Conservation (phyloP, 352 stramenopile species). For the Globisporangium paddicum region DNA sequence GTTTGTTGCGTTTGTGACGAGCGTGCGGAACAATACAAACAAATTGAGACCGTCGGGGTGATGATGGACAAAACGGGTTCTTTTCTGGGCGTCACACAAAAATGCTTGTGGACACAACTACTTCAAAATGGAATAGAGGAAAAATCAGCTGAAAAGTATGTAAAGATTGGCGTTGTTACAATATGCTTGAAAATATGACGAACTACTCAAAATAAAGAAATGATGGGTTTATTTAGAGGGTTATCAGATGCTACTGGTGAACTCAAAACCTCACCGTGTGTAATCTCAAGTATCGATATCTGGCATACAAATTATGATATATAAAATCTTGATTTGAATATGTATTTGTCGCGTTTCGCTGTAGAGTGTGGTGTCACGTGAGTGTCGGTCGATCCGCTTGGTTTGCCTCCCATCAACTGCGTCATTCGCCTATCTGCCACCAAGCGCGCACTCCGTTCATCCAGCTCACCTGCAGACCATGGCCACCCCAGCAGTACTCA, state of each 20-base stretch:
- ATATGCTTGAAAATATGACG: too few species aligned
- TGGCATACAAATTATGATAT: too few species aligned
- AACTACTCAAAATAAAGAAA: not conserved
- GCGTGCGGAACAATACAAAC: not conserved
- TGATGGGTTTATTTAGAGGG: too few species aligned
- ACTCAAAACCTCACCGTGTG: too few species aligned
- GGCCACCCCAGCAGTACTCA: slow-evolving; percentile 14
- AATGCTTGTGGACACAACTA: not conserved
- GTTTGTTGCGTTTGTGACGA: not conserved
- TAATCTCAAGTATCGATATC: too few species aligned
- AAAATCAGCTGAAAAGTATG: not conserved
- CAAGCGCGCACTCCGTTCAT: not conserved
- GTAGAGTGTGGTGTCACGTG: too few species aligned
- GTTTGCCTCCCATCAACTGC: not conserved
- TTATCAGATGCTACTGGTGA: too few species aligned
- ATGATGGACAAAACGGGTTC: not conserved
- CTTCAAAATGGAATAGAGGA: not conserved
- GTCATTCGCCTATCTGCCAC: slow-evolving; percentile 6
- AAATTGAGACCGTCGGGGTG: slow-evolving; percentile 1
- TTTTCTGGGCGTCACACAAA: slow-evolving; percentile 1
- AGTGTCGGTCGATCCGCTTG: slow-evolving; percentile 6
- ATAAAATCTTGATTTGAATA: too few species aligned
- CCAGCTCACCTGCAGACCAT: not conserved
- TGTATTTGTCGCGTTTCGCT: too few species aligned
- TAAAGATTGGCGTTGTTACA: too few species aligned